A percentile compares a stretch with the other conserved stretches of the same genome.
phyloP scores from a whole-genome alignment of 768 basidiomycete genomes.

The Tricholoma hemisulphureum region DNA sequence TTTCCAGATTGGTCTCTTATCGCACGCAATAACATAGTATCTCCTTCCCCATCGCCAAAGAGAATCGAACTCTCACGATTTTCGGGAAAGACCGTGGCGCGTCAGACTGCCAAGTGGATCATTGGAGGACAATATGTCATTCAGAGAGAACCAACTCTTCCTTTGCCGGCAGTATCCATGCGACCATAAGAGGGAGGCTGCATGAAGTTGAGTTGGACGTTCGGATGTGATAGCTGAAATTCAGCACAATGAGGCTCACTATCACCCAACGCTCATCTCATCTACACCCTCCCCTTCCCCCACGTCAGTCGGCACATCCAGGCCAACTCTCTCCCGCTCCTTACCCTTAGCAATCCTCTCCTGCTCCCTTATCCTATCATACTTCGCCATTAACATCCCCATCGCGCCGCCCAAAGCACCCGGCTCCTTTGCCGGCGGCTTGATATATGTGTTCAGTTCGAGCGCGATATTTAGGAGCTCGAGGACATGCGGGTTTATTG shows the following conservation, averaged over 20 bases:
- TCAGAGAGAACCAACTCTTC: too few relatives aligned
- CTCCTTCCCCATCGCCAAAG: too few relatives aligned
- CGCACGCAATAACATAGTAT: too few relatives aligned
- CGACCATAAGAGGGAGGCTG: too few relatives aligned
- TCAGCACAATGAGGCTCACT: not conserved
- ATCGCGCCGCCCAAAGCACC: constrained; percentile 31
- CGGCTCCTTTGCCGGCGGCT: constrained; percentile 16
- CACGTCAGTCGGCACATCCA: constrained; percentile 16
- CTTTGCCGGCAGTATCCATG: too few relatives aligned
- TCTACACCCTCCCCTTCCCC: constrained; percentile 17
- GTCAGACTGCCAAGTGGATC: too few relatives aligned
- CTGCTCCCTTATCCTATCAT: constrained; percentile 20
- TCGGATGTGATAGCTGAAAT: not conserved
- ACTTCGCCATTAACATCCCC: constrained; percentile 32
- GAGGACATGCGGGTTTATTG: constrained; percentile 76
- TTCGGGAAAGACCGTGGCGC: too few relatives aligned
- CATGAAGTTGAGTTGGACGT: constrained; percentile 13
- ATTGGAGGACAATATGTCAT: too few relatives aligned
- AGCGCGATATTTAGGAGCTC: constrained; percentile 82
- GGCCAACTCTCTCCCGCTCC: constrained; percentile 25
- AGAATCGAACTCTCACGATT: too few relatives aligned
- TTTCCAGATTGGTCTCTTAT: too few relatives aligned
- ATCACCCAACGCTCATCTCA: constrained; percentile 31
- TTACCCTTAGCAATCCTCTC: constrained; percentile 22
- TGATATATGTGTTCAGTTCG: constrained; percentile 40